Evolutionary conservation across 1,139 yeast genomes (phyloP), one percentile per base, ranked within the genome.

Genomic region (Candida dubliniensis): DNA sequence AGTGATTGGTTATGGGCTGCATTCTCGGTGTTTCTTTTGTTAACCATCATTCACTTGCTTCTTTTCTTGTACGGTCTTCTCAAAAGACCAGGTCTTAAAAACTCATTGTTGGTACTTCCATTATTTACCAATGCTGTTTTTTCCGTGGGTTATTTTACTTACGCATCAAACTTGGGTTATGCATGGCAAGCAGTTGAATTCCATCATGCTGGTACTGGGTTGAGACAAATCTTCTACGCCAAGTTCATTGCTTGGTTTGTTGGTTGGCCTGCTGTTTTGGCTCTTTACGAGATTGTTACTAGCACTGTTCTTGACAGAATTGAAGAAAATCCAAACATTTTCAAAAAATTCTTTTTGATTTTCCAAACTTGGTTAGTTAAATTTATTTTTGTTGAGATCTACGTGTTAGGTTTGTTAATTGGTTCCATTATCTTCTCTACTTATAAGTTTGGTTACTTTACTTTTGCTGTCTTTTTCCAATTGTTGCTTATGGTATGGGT

Each of bases 1-100:
- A 79, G 87, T 7, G 79, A 79, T 59, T 83, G 87, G 87, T 70
- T 79, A 51, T 83, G 88, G 88, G 77, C 89, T 1, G 85, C 71
- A 14, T 81, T 84, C 55, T 60, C 79, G 2, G 49, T 70, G 10
- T 79, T 82, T 57, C 71, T 73, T 11, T 45, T 74, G 2, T 59
- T 74, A 8, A 60, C 81, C 11, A 43, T 81, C 23, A 55, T 61
- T 36, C 76, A 77, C 55, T 69, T 70, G 9, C 61, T 59, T 26
- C 52, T 71, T 32, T 73, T 68, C 41, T 62, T 66, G 37, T 67
- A 75, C 38, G 70, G 68, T 42, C 58, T 5, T n/a, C 7, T 69
- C 18, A 58, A 61, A 46, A 71, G 62, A 43, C 53, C 58, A 35
- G 59, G 64, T 1, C 49, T 69, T 41, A 69, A 63, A 53, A 74